Conservation (phyloP, 2,329 filamentous ascomycete species). For the Ophiostoma sp. region DNA sequence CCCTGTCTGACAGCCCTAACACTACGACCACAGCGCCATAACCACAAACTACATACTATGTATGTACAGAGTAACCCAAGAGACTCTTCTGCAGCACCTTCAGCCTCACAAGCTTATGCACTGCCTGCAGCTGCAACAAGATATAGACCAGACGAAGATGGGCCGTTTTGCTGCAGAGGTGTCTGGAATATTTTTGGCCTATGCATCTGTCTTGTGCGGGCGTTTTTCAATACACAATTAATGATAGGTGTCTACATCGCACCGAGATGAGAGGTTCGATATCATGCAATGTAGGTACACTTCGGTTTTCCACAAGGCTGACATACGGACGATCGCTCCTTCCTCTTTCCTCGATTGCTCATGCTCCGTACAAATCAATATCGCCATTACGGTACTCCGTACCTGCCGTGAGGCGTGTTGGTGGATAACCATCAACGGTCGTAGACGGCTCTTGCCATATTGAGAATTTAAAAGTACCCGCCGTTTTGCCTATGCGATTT, state of each 20-base stretch:
- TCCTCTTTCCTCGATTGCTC: not conserved
- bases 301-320: not conserved
- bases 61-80: not conserved
- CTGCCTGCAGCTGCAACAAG: not conserved
- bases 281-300: too few species aligned
- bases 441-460: not conserved
- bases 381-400: not conserved
- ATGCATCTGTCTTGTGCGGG: not conserved
- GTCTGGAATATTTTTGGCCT: not conserved
- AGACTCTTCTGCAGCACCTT: not conserved
- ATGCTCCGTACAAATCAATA: not conserved
- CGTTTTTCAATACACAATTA: not conserved
- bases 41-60: not conserved
- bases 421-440: not conserved
- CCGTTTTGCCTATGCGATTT: conserved; percentile 7
- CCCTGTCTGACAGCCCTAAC: not conserved
- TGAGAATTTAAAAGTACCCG: not conserved
- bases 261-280: not conserved
- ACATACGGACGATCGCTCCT: not conserved
- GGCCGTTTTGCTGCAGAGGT: not conserved
- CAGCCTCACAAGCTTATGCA: conserved; percentile 10
- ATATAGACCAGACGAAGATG: not conserved
- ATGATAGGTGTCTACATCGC: not conserved
- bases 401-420: not conserved
- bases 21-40: not conserved